Conservation (phyloP, 2,329 filamentous ascomycete genomes). For the Venturia pyrina region DNA sequence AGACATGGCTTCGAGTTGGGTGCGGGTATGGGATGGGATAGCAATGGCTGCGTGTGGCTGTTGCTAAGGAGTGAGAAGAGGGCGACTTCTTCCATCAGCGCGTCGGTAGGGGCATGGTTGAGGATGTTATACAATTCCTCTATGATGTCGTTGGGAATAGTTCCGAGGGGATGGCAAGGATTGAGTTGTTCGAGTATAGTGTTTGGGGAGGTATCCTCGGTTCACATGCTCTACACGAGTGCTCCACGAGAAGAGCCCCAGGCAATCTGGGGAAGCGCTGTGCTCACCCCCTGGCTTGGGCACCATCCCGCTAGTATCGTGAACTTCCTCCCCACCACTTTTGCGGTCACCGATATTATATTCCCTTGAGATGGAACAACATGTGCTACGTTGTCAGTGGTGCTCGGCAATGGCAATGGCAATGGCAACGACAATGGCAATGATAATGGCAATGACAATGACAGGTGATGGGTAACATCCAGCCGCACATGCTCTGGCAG, state of each 20-base stretch:
- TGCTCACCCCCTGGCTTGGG: neutral
- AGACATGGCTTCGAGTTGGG: neutral
- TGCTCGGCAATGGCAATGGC: neutral
- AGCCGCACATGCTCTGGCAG: neutral
- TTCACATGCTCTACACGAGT: neutral
- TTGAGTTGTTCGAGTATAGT: neutral
- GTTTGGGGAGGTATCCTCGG: neutral
- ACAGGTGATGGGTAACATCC: no score
- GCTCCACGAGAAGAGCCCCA: neutral
- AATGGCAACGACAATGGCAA: no score
- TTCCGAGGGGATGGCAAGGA: neutral
- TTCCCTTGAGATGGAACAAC: neutral
- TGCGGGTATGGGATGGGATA: neutral
- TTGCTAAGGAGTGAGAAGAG: neutral
- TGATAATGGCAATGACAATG: no score
- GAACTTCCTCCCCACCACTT: neutral
- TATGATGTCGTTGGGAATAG: neutral
- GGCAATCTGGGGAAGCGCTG: neutral
- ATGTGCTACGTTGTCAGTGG: neutral
- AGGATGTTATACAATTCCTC: neutral
- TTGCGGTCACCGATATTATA: neutral
- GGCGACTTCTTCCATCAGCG: neutral
- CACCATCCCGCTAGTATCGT: neutral
- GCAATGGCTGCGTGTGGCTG: neutral
- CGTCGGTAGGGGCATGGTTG: neutral